Base-by-base conservation (phyloP, 2,329 filamentous ascomycete species). In the Phaeosphaeriaceae sp. region DNA sequence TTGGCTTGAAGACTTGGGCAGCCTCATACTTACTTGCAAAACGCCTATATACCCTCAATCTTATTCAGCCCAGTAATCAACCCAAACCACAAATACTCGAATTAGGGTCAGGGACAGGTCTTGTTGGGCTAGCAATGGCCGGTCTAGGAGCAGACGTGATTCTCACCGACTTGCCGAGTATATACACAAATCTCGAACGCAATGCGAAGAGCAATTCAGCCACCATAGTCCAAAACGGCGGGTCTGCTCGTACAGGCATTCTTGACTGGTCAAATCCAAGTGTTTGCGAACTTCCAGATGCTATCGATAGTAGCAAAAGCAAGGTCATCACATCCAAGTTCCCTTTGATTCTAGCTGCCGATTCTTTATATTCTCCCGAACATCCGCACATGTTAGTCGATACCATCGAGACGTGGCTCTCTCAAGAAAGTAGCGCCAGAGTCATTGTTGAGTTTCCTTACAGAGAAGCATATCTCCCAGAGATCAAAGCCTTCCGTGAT, bases 1-100 rank as follows among this genome's bases (percentile, higher is more conserved):
- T 97, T 15, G 94, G 94, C 1, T 81, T 95, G 71, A 97, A 99
- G 74, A 99, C 94, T 0, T 97, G 94, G 94, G 90, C 89, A 0
- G 93, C 92, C 0, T 93, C 92, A 0, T 95, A 92, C 66, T 82
- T 95, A 2, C 84, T 97, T 4, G 88, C 93, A 0, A 87, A 84
- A 59, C 85, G 89, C 18, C 81, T 97, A 20, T 66, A 67, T 39
- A 54, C 51, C 3, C 66, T 81, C 13, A 29, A 57, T 3, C 33
- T 71, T 5, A 29, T 58, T 11, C 23, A 47, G 1, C 3, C 18
- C 12, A 37, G 15, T 13, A 29, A 18, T 13, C 39, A 40, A 8
- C n/a, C 46, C 6, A 55, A 46, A 18, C 38, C 52, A 12, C 52
- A 72, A 21, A 77, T 82, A 5, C 79, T 97, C 7, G 93, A 97